Percentiles rank a stretch among this genome's conserved stretches.
Conservation (phyloP, 2,329 filamentous ascomycete genomes). For the Stachybotrys echinatus region DNA sequence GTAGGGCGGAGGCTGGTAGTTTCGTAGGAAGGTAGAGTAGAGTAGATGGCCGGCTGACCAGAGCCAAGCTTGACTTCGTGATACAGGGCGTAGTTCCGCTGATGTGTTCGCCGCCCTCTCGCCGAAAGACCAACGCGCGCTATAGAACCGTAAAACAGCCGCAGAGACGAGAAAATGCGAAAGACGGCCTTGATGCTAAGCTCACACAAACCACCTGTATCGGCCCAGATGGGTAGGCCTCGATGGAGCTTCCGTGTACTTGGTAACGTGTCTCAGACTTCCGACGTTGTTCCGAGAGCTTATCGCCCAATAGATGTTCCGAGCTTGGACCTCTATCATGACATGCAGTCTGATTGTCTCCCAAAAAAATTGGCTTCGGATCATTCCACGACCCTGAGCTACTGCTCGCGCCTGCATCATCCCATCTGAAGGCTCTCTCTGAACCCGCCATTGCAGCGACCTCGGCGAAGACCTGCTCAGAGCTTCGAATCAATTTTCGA, state of each 20-base stretch:
- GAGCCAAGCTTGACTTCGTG: not conserved
- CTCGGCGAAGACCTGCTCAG: too few species aligned
- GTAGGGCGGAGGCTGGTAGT: not conserved
- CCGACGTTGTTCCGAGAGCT: slow-evolving; percentile 9
- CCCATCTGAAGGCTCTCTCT: not conserved
- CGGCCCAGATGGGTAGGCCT: slow-evolving; percentile 4
- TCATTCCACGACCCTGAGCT: not conserved
- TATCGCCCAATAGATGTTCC: slow-evolving; percentile 10
- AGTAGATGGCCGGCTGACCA: not conserved
- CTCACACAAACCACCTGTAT: not conserved
- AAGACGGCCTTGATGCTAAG: not conserved
- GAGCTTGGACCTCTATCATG: slow-evolving; percentile 11
- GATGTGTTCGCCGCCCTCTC: too few species aligned
- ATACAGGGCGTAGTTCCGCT: too few species aligned
- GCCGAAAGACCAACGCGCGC: too few species aligned
- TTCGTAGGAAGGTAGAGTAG: not conserved
- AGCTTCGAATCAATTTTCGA: too few species aligned
- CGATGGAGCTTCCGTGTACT: slow-evolving; percentile 3
- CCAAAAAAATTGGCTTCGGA: slow-evolving; percentile 2
- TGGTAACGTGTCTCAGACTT: not conserved
- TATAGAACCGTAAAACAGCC: too few species aligned
- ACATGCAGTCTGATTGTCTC: slow-evolving; percentile 12
- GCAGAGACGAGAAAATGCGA: too few species aligned
- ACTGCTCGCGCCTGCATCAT: not conserved
- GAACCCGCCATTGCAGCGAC: not conserved